Evolutionary conservation across 2,329 filamentous ascomycete species (phyloP).

Genomic region (Diplodia corticola): DNA sequence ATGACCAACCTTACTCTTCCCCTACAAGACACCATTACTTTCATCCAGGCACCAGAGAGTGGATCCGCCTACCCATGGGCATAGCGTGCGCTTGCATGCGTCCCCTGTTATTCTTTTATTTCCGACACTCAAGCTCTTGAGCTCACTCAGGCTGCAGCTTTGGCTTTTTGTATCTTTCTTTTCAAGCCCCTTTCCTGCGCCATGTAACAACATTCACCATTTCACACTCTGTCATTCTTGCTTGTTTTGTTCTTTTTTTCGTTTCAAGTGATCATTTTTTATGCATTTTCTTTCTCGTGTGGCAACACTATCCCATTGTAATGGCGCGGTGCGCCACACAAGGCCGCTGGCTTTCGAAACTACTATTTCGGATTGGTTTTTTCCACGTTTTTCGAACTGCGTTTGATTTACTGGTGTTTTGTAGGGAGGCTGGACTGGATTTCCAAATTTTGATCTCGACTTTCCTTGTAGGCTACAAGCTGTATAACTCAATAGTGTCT

Average conservation of each 20-base stretch:
- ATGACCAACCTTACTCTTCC: not conserved
- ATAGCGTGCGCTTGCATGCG: not conserved
- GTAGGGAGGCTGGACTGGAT: slow-evolving; percentile 15
- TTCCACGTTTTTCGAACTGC: not conserved
- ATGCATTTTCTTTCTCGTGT: not conserved
- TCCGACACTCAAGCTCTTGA: not conserved
- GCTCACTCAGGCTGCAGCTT: slow-evolving; percentile 13
- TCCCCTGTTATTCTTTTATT: not conserved
- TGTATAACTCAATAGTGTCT: slow-evolving; percentile 20
- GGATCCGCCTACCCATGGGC: not conserved
- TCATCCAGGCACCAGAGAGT: slow-evolving; percentile 1
- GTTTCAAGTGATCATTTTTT: not conserved
- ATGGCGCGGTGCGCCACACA: slow-evolving; percentile 13
- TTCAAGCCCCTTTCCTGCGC: slow-evolving; percentile 12
- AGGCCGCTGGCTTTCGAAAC: not conserved
- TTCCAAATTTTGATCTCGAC: not conserved
- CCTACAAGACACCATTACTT: slow-evolving; percentile 16
- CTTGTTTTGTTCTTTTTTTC: not conserved
- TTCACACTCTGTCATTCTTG: not conserved
- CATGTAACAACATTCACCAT: slow-evolving; percentile 15
- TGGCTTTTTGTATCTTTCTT: not conserved
- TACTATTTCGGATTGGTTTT: not conserved
- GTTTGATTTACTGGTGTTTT: slow-evolving; percentile 8
- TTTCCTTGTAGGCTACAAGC: slow-evolving; percentile 19
- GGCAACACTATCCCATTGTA: slow-evolving; percentile 7